A percentile compares a stretch with the other conserved stretches of the same genome.
phyloP scores from a whole-genome alignment of 495 filamentous ascomycete genomes.

The Durotheca rogersii region DNA sequence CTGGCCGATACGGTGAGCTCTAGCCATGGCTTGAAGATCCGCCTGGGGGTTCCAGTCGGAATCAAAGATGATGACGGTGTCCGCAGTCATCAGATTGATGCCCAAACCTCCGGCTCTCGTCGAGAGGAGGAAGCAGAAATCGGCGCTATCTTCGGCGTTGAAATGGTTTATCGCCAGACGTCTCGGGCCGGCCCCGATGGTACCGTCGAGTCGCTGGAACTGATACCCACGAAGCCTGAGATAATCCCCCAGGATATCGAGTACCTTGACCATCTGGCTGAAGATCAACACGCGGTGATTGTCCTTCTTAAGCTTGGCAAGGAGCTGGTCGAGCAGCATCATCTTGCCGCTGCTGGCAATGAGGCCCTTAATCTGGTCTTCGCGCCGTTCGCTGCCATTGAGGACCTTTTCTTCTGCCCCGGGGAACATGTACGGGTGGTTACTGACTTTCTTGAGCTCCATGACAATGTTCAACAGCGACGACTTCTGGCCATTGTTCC shows the following conservation, averaged over 20 bases:
- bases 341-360: constrained; percentile 98
- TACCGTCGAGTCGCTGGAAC: constrained; percentile 93
- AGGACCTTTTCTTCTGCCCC: constrained; percentile 87
- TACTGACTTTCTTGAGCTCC: constrained; percentile 98
- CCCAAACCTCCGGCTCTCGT: constrained; percentile 94
- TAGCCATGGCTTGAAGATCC: constrained; percentile 96
- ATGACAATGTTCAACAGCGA: constrained; percentile 99
- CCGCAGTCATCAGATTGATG: constrained; percentile 98
- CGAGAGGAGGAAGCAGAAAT: constrained; percentile 95
- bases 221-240: constrained; percentile 83
- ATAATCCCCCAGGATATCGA: constrained; percentile 94
- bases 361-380: constrained; percentile 84
- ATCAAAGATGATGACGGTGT: constrained; percentile 97
- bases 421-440: constrained; percentile 96
- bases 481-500: constrained; percentile 82
- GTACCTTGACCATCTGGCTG: constrained; percentile 99
- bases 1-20: constrained; percentile 96
- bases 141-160: constrained; percentile 87
- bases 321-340: constrained; percentile 93
- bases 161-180: constrained; percentile 96
- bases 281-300: constrained; percentile 96
- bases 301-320: constrained; percentile 86
- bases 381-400: constrained; percentile 69
- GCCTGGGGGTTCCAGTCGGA: constrained; percentile 99
- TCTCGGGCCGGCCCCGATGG: constrained; percentile 79